These are phyloP conservation scores for Fraxinus baroniana DNA, from an alignment of 305 asterid species.

Conservation along the genomic window DNA sequence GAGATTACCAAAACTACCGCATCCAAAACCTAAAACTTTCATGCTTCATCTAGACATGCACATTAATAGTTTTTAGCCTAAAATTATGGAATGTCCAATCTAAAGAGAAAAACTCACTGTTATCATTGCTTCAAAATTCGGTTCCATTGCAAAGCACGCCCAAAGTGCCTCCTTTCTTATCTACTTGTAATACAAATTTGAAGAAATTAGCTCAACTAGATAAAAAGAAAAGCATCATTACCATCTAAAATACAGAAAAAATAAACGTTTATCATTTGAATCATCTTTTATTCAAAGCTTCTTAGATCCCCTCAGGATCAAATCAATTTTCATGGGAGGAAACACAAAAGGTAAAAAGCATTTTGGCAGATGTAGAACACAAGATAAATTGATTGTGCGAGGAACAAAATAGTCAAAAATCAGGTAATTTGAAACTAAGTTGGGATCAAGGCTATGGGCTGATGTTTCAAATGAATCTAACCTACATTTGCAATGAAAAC, in stretches of 20 bases:
- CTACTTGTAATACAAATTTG: slow-evolving; percentile 38
- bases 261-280: not conserved
- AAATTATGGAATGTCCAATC: not conserved
- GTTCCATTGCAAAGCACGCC: slow-evolving; percentile 95
- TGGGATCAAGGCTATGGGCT: no score
- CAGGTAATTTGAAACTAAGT: no score
- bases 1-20: not conserved
- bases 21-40: not conserved
- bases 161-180: slow-evolving; percentile 97
- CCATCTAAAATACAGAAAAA: not conserved
- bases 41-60: not conserved
- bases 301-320: not conserved
- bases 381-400: not conserved
- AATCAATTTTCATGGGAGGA: not conserved
- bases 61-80: not conserved
- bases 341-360: not conserved
- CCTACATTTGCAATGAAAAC: not conserved
- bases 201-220: slow-evolving; percentile 11
- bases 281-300: slow-evolving; percentile 15
- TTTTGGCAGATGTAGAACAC: not conserved
- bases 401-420: not conserved
- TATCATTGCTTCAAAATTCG: slow-evolving; percentile 75
- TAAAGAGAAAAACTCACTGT: slow-evolving; percentile 46
- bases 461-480: not conserved
- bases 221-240: not conserved